Base-by-base conservation (phyloP, 305 asterid genomes). In the Fraxinus platypoda region DNA sequence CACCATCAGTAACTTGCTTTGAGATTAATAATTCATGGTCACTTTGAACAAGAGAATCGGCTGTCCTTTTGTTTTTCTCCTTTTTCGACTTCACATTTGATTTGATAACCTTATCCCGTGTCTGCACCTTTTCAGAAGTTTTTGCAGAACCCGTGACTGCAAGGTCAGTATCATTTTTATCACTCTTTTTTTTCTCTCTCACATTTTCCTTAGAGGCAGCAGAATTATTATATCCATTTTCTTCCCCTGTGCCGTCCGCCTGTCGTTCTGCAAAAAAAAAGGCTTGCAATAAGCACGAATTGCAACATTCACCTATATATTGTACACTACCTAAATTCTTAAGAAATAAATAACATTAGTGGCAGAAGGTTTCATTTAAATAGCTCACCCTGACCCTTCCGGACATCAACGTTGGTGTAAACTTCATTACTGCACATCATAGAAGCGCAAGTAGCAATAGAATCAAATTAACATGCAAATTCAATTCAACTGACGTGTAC, bases 121-220 rank as follows among this genome's bases (percentile, higher is more conserved):
- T 23, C 26, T 35, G 43, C 28, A 64, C 28, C 71, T 76, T 86
- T 8, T 84, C 79, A 17, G 80, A 31, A 21, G 74, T 37, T 76
- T 21, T 66, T 74, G 38, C 91, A 71, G 77, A 15, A 35, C 66
- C 75, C 54, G 64, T 72, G 57, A 74, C 85, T 33, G 83, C 78
- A 62, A 35, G 23, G 35, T 81, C 87, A 62, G 9, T 70, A 70
- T 52, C 87, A 74, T 85, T 90, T 33, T 76, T 88, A 85, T 86
- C 87, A 82, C 89, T 92, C 85, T 92, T 89, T 85, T 87, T 89
- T 78, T 90, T 91, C 86, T 88, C 88, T 79, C 83, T 75, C 78
- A 38, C 73, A 78, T 71, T 76, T 78, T 85, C 94, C 78, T 81
- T 88, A 49, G 88, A 33, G 4, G 78, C 80, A 4, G 54, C 59